A percentile compares a stretch with the other conserved stretches of the same genome.
These are phyloP conservation scores for Ottelia alismoides DNA, from an alignment of 106 monocot species.

Conservation along the genomic window DNA sequence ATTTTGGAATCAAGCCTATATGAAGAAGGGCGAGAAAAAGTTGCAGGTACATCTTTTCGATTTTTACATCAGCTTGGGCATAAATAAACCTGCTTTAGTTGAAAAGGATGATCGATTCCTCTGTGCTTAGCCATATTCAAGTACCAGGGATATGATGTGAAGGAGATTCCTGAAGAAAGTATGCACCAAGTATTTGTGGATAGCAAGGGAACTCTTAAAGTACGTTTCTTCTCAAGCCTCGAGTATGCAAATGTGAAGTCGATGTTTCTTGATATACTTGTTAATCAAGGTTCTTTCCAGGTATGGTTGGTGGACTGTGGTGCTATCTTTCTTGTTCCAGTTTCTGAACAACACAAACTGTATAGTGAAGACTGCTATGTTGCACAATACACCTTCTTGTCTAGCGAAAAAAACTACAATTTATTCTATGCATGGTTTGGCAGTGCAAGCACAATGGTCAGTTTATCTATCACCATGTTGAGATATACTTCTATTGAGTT, in stretches of 20 bases:
- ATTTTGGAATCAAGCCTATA: slow-evolving; percentile 22
- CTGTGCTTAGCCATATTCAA: slow-evolving; percentile 36
- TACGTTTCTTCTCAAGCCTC: no score
- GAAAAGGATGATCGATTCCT: background rate
- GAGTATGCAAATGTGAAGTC: no score
- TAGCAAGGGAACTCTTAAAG: slow-evolving; percentile 28
- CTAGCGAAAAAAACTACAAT: slow-evolving; percentile 18
- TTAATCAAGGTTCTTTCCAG: slow-evolving; percentile 16
- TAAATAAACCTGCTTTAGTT: no score
- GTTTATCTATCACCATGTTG: no score
- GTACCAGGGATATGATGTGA: slow-evolving; percentile 40
- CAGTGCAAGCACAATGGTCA: slow-evolving; percentile 22
- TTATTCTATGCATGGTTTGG: slow-evolving; percentile 46
- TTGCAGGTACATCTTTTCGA: slow-evolving; percentile 36
- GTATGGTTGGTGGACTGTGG: slow-evolving; percentile 37
- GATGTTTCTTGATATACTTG: no score
- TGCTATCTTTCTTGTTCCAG: slow-evolving; percentile 16
- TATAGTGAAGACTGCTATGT: slow-evolving; percentile 49
- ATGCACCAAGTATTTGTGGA: slow-evolving; percentile 17
- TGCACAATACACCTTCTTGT: slow-evolving; percentile 26
- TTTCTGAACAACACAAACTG: slow-evolving; percentile 21
- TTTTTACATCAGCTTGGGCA: no score
- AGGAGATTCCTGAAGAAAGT: slow-evolving; percentile 33
- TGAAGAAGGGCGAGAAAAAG: slow-evolving; percentile 44
- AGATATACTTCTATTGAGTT: no score